Evolutionary conservation across 1,284 basidiomycete genomes (phyloP), one percentile per base, ranked within the genome.

Genomic region (Chondrostereum purpureum): DNA sequence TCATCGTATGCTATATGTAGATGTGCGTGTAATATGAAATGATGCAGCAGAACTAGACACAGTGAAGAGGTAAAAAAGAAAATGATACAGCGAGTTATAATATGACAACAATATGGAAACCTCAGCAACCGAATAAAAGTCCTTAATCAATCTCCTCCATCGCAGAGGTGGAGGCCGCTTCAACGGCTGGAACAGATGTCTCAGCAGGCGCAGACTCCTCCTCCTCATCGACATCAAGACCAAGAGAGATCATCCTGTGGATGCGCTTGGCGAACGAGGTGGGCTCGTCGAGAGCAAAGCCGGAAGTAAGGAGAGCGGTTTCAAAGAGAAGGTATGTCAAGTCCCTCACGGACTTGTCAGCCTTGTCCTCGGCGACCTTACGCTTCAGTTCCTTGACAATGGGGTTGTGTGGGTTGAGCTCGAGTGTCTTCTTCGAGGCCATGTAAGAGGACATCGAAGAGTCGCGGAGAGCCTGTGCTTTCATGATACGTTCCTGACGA

Each of bases 381-480:
- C 80, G 79, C 74, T 85, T 91, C 62, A 99, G 80, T 75, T 98
- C 95, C 77, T 92, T 93, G 73, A 99, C 77, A 72, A 99, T 97
- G 40, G 91, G 71, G 75, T 99, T 94, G 57, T 68, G 70, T 14
- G 94, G 89, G 83, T 99, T 98, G 58, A 99, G 82, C 76, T 99
- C 95, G 55, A 99, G 82, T 14, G 95, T 98, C 88, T 98, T 98
- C 84, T 98, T 98, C 53, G 86, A 90, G 24, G 90, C 89, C 94
- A 98, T 97, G 80, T 98, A 98, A 39, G 92, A 94, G 22, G 93
- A 97, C 95, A 99, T 97, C 51, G 91, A 94, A 18, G 94, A 93
- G 68, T 99, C 95, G 58, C 95, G 91, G 50, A 98, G 87, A 39
- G 95, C 95, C 72, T 99, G 96, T 13, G 95, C 94, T 75, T 97